Conservation (phyloP, 2,329 filamentous ascomycete species). For the Nemania sp. region DNA sequence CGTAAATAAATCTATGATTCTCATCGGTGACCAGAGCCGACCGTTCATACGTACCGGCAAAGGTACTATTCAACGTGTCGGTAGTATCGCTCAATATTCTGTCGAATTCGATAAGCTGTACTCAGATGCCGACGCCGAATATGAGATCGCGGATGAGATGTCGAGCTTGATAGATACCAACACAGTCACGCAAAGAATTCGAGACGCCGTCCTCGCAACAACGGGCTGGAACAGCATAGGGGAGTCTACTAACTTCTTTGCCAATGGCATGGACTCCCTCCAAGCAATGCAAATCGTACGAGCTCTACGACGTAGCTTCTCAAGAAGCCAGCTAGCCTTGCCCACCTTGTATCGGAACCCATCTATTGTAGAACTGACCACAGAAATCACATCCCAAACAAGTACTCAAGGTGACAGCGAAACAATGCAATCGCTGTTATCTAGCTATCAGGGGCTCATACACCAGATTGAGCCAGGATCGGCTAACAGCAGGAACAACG, state of each 20-base stretch:
- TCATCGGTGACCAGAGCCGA: constrained; percentile 28
- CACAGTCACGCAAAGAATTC: constrained; percentile 7
- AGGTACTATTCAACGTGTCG: constrained; percentile 39
- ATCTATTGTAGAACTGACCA: constrained; percentile 31
- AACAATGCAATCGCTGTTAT: constrained; percentile 1
- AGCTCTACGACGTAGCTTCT: background rate
- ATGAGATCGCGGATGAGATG: constrained; percentile 3
- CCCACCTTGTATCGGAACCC: constrained; percentile 31
- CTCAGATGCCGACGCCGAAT: constrained; percentile 7
- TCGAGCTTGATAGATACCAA: background rate
- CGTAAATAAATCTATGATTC: constrained; percentile 40
- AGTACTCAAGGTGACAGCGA: constrained; percentile 34
- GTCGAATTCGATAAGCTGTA: constrained; percentile 30
- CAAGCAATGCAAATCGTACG: constrained; percentile 21
- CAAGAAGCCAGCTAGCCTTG: constrained; percentile 20
- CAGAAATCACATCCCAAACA: constrained; percentile 17
- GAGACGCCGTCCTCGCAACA: constrained; percentile 1
- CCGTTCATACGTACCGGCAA: constrained; percentile 43
- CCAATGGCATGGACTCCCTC: constrained; percentile 31
- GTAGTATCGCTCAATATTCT: constrained; percentile 39
- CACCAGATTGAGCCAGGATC: background rate
- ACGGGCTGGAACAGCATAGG: constrained; percentile 14
- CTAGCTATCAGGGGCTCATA: background rate
- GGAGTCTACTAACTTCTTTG: constrained; percentile 25
- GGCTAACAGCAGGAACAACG: too few species aligned